Base-by-base conservation (phyloP, 495 filamentous ascomycete genomes). In the Penicillium samsonianum region DNA sequence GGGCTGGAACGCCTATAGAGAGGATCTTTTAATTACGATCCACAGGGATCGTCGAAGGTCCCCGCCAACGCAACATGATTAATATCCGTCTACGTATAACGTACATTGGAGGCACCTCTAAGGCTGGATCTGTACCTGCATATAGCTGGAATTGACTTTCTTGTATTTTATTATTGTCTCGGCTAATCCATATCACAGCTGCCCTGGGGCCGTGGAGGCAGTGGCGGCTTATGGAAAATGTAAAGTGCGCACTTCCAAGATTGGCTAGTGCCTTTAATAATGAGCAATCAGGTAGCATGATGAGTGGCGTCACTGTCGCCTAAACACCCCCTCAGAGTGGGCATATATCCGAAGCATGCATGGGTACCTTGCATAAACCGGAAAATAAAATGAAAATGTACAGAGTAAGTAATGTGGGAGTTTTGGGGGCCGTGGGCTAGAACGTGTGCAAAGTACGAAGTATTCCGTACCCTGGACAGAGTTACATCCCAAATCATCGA, bases 301-400 rank as follows among this genome's bases (percentile, higher is more conserved):
- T 38, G 49, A 37, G 48, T 22, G 49, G 49, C 33, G 22, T 51
- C 8, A 16, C 17, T 40, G 14, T 51, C 33, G 49, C 35, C 33
- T 51, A 51, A 51, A 51, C 6, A 12, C 2, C 23, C 3, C 4
- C 35, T 51, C 5, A 19, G 16, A 26, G 25, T 16, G 49, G 49
- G 7, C 4, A 51, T 40, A 51, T 40, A 22, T 51, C 49, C 49
- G 48, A 46, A 26, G 2, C 2, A 33, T n/a, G n/a, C 4, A 16
- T 25, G 33, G 14, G 22, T 41, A 51, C 49, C 49, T 51, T 51
- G 49, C 49, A 51, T 40, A 51, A 41, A 26, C 23, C 17, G 35
- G 33, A 20, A 41, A 38, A 38, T 10, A 20, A 40, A 35, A 37
- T 5, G 16, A 9, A 38, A 38, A 17, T n/a, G n/a, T n/a, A n/a